Evolutionary conservation across 305 asterid species (phyloP).

Genomic region (Fraxinus dipetala): DNA sequence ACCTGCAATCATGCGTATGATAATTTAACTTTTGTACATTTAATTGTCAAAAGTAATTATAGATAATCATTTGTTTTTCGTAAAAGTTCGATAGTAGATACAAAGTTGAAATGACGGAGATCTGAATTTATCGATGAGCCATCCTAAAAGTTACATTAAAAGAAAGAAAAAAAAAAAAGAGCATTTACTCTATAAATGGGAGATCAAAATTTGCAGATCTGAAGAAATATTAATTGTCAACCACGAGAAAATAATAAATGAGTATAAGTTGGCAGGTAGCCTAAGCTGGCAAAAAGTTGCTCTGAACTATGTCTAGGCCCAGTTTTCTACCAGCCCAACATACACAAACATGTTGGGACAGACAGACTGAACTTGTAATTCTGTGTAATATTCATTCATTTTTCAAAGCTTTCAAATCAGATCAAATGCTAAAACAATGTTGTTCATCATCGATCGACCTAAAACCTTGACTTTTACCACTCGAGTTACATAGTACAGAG

Average conservation of each 20-base stretch:
- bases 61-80: not conserved
- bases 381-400: not conserved
- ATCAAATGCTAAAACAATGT: not conserved
- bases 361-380: not conserved
- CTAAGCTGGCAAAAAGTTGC: not conserved
- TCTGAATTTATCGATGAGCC: not conserved
- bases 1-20: not conserved
- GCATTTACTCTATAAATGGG: not conserved
- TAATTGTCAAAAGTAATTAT: not conserved
- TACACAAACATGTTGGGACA: conserved; percentile 7
- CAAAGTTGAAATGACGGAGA: no score
- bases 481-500: not conserved
- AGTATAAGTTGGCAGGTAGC: not conserved
- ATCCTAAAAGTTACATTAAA: not conserved
- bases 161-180: no score
- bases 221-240: not conserved
- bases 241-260: not conserved
- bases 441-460: not conserved
- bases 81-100: not conserved
- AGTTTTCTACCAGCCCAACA: not conserved
- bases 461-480: not conserved
- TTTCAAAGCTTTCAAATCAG: not conserved
- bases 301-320: conserved; percentile 2
- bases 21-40: not conserved
- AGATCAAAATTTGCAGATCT: not conserved